Conservation (phyloP, 129 eudicot species). For the Centella asiatica region DNA sequence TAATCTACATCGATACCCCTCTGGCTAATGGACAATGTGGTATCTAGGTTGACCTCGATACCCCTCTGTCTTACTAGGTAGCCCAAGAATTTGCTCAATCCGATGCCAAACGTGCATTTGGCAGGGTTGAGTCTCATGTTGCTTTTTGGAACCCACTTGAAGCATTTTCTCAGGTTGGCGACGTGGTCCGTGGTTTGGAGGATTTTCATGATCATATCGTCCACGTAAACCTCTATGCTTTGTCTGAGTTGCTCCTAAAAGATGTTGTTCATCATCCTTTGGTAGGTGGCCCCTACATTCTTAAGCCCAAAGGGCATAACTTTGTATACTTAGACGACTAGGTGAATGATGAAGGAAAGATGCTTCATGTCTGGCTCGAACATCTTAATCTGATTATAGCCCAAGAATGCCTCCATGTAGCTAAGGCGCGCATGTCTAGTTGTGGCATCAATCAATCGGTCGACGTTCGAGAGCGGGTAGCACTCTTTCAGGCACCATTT, state of each 20-base stretch:
- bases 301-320: background rate
- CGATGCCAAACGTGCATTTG: background rate
- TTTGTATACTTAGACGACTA: background rate
- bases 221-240: background rate
- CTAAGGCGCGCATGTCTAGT: background rate
- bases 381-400: background rate
- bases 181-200: background rate
- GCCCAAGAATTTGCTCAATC: background rate
- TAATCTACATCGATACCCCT: too few relatives aligned
- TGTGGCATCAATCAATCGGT: background rate
- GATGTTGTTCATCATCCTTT: too few relatives aligned
- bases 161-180: background rate
- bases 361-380: background rate
- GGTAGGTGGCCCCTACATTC: background rate
- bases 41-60: too few relatives aligned
- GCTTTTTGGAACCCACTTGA: background rate
- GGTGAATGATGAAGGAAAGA: background rate
- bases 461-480: background rate
- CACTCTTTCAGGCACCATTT: background rate
- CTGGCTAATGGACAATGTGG: too few relatives aligned
- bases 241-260: too few relatives aligned
- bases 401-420: background rate
- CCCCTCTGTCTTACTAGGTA: background rate
- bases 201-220: background rate
- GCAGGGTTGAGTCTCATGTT: background rate